Conservation (phyloP, 164 flowering plant genomes). For the Protea cynaroides region DNA sequence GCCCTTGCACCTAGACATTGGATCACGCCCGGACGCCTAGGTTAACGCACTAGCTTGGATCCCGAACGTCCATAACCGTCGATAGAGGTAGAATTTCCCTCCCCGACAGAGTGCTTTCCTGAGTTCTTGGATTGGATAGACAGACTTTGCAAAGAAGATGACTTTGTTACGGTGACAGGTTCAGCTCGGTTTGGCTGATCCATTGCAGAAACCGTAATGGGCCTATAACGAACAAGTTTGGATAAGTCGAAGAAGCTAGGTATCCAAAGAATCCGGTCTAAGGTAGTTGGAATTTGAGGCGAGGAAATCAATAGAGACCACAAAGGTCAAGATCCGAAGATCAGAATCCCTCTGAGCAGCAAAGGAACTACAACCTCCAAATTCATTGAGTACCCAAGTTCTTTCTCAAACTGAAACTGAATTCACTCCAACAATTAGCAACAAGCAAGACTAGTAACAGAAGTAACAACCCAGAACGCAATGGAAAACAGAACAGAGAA, state of each 20-base stretch:
- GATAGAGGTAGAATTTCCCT: conserved; percentile 5
- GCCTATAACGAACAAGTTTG: background rate
- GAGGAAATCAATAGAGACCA: conserved; percentile 43
- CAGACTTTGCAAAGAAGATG: conserved; percentile 40
- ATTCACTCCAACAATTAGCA: too few relatives aligned
- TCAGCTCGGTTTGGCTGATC: conserved; percentile 25
- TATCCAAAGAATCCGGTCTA: background rate
- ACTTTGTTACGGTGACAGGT: conserved; percentile 13
- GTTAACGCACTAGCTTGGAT: conserved; percentile 39
- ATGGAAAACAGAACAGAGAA: too few relatives aligned
- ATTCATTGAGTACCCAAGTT: conserved; percentile 16
- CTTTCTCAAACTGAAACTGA: too few relatives aligned
- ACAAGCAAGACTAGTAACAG: too few relatives aligned
- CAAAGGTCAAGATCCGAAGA: conserved; percentile 42
- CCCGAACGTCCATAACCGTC: conserved; percentile 25
- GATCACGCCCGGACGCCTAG: too few relatives aligned
- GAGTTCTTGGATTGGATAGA: conserved; percentile 43
- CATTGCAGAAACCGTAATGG: conserved; percentile 23
- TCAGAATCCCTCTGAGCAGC: conserved; percentile 20
- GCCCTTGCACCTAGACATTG: too few relatives aligned
- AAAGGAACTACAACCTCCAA: conserved; percentile 5
- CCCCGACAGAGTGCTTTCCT: conserved; percentile 22
- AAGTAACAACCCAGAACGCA: too few relatives aligned
- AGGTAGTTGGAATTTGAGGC: conserved; percentile 23
- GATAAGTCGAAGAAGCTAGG: conserved; percentile 12